A percentile compares a stretch with the other conserved stretches of the same genome.
Conservation (phyloP, 306 rosid genomes). For the Quercus bicolor region DNA sequence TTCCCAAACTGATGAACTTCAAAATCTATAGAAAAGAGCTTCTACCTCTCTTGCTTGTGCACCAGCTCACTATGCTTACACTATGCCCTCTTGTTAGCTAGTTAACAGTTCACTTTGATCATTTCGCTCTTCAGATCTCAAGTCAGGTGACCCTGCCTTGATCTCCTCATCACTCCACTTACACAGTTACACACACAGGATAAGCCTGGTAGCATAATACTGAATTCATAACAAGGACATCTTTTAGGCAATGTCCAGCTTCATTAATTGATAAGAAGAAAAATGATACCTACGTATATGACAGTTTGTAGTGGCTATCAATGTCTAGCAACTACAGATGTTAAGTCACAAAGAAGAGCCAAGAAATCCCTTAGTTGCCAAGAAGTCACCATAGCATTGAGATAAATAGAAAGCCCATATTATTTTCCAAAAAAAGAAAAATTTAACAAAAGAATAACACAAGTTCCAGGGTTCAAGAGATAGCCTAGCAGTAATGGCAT, state of each 20-base stretch:
- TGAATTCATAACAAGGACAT: not conserved
- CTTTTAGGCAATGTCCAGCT: not conserved
- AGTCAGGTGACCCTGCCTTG: too few species aligned
- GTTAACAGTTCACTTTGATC: too few species aligned
- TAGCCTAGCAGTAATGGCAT: too few species aligned
- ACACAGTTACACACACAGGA: too few species aligned
- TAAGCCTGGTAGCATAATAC: not conserved
- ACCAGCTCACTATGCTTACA: too few species aligned
- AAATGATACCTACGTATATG: not conserved
- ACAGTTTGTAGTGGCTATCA: not conserved
- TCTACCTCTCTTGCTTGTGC: too few species aligned
- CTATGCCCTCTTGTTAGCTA: too few species aligned
- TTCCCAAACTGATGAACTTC: too few species aligned
- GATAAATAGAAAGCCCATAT: not conserved
- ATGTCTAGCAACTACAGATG: not conserved
- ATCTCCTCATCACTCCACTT: too few species aligned
- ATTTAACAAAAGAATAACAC: not conserved
- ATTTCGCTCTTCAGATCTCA: too few species aligned
- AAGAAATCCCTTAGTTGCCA: not conserved
- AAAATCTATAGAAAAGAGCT: too few species aligned
- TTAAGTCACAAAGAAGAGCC: not conserved
- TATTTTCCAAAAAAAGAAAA: not conserved
- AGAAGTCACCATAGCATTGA: not conserved
- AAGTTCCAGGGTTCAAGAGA: not conserved
- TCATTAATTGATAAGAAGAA: constrained; percentile 1